Percentiles rank a stretch among this genome's conserved stretches.
These are phyloP conservation scores for Pittosporum tobira DNA, from an alignment of 129 eudicot genomes.

Conservation along the genomic window DNA sequence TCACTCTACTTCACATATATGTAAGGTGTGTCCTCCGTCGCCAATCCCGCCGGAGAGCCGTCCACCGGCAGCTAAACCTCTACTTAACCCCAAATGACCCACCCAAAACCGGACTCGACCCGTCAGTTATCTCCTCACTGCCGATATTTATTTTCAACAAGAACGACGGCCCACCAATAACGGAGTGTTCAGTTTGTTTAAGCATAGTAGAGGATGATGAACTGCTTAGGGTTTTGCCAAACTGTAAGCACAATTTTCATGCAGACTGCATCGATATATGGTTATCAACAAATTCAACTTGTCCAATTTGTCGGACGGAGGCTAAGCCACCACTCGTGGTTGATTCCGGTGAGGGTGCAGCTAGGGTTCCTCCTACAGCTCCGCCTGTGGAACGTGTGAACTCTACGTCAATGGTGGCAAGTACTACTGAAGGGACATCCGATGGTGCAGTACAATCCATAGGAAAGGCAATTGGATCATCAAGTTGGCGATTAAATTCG, in stretches of 20 bases:
- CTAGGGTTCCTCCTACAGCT: constrained; percentile 24
- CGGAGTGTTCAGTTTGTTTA: constrained; percentile 58
- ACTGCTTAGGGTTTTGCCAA: constrained; percentile 36
- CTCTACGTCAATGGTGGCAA: not conserved
- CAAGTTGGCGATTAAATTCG: constrained; percentile 30
- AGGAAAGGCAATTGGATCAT: constrained; percentile 27
- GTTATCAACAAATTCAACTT: constrained; percentile 43
- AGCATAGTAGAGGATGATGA: constrained; percentile 44
- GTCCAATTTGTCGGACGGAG: constrained; percentile 58
- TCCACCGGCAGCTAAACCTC: constrained; percentile 23
- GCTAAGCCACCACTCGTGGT: constrained; percentile 27
- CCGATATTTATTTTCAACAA: constrained; percentile 31
- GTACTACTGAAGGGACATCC: constrained; percentile 27
- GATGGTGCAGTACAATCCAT: constrained; percentile 17
- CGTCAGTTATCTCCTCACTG: constrained; percentile 35
- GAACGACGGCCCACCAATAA: not conserved
- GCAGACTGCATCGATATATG: constrained; percentile 58
- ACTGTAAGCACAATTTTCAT: constrained; percentile 52
- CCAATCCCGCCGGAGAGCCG: constrained; percentile 33
- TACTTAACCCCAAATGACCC: constrained; percentile 13
- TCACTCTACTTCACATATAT: constrained; percentile 50
- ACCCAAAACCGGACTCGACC: constrained; percentile 50
- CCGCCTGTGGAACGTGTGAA: constrained; percentile 22
- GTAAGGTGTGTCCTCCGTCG: constrained; percentile 48
- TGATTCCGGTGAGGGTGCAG: constrained; percentile 30